Evolutionary conservation across 2,329 filamentous ascomycete genomes (phyloP), one percentile per base, ranked within the genome.

Genomic region (Hypoxylon sp.): DNA sequence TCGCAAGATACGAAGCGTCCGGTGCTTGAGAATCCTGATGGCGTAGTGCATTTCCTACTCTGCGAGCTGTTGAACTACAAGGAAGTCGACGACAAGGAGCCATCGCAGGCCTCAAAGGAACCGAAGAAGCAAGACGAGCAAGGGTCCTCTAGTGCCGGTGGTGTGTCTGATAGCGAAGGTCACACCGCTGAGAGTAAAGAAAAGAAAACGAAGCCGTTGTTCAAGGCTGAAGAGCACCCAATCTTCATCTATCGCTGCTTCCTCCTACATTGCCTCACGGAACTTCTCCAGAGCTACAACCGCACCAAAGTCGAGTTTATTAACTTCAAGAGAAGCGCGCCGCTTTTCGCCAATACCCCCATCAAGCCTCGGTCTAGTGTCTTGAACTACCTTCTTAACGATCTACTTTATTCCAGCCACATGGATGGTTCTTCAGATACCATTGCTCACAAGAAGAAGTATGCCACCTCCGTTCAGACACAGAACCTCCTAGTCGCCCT

Each of bases 191-290:
- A 87, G n/a, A 78, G 76, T 31, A 86, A 86, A 74, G 83, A 87
- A 59, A 90, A 92, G 79, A 93, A 94, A 77, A 64, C 81, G 3
- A 97, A 97, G 81, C 84, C 88, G 0, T 83, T 88, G 0, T 98
- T 98, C 85, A 98, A 97, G 81, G 85, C 93, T 0, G 94, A 97
- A 55, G 92, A 98, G 35, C 94, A 99, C 78, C 94, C 94, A 0
- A 98, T 97, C 67, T 99, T 97, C 81, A 91, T 98, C 58, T 99
- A 98, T 77, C 90, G 96, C 52, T 98, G 95, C 82, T 98, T 98
- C 83, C 83, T 99, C 56, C 87, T 99, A 33, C 94, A 96, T 77
- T 97, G 94, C 76, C 84, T 99, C 42, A 91, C 94, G 0, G 96
- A 99, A 80, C 87, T 99, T 13, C 85, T 99, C 13, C 90, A 92